phyloP scores from a whole-genome alignment of 257 asterid species.

The Penstemon davidsonii region DNA sequence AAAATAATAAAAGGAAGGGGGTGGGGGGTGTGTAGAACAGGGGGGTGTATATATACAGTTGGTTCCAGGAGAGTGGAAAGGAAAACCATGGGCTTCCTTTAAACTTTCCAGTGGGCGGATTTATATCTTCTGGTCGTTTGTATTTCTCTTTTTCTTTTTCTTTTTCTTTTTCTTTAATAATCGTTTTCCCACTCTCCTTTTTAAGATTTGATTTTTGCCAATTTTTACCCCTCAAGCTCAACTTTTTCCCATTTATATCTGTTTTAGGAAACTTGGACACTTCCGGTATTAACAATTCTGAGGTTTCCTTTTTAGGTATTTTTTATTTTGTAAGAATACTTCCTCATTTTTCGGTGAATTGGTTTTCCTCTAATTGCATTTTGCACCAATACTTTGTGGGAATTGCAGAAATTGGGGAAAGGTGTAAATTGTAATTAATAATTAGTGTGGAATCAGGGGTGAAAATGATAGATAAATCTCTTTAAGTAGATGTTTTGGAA shows the following conservation, averaged over 20 bases:
- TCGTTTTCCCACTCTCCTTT: not conserved
- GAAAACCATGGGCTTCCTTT: conserved; percentile 67
- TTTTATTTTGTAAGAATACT: not conserved
- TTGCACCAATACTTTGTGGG: conserved; percentile 1
- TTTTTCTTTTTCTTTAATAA: not conserved
- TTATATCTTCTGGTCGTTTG: not conserved
- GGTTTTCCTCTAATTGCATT: conserved; percentile 4
- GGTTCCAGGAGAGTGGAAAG: conserved; percentile 21
- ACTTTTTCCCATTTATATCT: not conserved
- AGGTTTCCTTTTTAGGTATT: conserved; percentile 14
- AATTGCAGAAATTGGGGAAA: not conserved
- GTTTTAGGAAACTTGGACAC: not conserved
- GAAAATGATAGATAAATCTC: not conserved
- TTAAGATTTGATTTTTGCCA: conserved; percentile 29
- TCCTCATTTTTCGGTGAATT: not conserved
- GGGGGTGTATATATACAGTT: conserved; percentile 31
- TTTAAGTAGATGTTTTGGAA: not conserved
- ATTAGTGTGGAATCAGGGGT: not conserved
- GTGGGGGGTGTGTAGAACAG: not conserved
- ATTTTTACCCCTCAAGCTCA: not conserved
- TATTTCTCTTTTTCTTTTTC: not conserved
- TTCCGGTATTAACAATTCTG: conserved; percentile 22
- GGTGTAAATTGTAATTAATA: too few species aligned
- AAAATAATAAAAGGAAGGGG: conserved; percentile 23
- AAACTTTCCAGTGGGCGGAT: conserved; percentile 67